A percentile compares a stretch with the other conserved stretches of the same genome.
phyloP scores from a whole-genome alignment of 2,329 filamentous ascomycete species.

The Neofusicoccum kwambonambiense region DNA sequence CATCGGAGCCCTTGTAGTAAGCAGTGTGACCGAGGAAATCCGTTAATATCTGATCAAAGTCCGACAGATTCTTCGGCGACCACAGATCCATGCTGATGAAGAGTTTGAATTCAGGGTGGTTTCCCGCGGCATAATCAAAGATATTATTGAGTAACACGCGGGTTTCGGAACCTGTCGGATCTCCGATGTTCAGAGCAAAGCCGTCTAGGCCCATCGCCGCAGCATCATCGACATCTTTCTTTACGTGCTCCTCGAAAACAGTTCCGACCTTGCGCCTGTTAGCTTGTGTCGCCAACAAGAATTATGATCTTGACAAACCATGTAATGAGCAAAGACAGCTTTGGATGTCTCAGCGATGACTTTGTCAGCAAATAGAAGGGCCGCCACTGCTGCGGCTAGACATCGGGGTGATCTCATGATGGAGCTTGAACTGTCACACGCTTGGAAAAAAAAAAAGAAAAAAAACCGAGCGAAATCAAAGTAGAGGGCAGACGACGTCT shows the following conservation, averaged over 20 bases:
- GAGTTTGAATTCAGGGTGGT: not conserved
- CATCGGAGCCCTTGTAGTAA: not conserved
- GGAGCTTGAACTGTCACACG: not conserved
- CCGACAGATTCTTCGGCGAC: not conserved
- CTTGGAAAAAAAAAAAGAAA: too few species aligned
- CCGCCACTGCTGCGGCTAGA: not conserved
- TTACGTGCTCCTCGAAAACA: not conserved
- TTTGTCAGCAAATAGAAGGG: not conserved
- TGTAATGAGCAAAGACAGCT: conserved; percentile 5
- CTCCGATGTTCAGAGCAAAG: conserved; percentile 2
- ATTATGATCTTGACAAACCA: not conserved
- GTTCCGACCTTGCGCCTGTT: not conserved
- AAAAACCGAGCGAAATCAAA: too few species aligned
- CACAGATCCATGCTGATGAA: conserved; percentile 4
- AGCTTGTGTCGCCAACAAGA: not conserved
- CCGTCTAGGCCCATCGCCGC: not conserved
- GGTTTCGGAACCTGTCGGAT: not conserved
- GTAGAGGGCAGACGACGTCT: too few species aligned
- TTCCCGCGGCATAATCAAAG: not conserved
- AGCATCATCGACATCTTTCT: not conserved
- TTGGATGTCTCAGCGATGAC: not conserved
- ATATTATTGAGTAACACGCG: not conserved
- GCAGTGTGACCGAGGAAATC: not conserved
- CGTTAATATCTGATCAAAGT: not conserved
- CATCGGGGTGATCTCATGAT: not conserved